Evolutionary conservation across 768 basidiomycete genomes (phyloP), one percentile per base, ranked within the genome.

Genomic region (Artomyces pyxidatus): DNA sequence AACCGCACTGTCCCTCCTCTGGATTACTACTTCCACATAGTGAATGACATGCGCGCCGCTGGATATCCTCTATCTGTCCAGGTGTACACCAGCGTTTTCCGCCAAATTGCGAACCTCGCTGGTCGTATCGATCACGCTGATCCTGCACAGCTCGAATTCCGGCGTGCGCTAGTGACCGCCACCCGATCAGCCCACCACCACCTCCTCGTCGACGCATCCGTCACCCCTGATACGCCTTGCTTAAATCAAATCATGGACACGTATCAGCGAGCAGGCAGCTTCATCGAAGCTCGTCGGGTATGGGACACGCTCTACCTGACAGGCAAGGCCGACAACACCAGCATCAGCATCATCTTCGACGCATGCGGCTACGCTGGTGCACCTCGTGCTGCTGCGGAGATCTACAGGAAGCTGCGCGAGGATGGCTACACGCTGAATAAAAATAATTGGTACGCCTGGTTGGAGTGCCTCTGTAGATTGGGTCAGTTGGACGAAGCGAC

Each of bases 171-270:
- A 17, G 62, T 77, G 10, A 63, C 59, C 4, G 68, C 72, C n/a
- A 72, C 84, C 37, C 77, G 80, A 21, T 77, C 81, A 8, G 72
- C 83, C 7, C 89, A 94, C 62, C 78, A 86, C 51, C 70, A 80
- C 48, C 72, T 95, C 60, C 83, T 80, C n/a, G 71, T 93, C 37
- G 89, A 93, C 59, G 72, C 84, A 12, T 74, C 78, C n/a, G 66
- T 93, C 49, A 74, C 82, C 8, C 85, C 89, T 2, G 84, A 91
- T 56, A 52, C 46, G 5, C 45, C 47, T 5, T 55, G 51, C 45
- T 52, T 86, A 76, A 94, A 92, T 61, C 79, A 88, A 58, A 68
- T 96, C 52, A 89, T 96, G 86, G 80, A 89, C 63, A 82, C 88
- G 0, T 97, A 94, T 65, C 81, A 87, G 57, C 82, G 81, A n/a